Base-by-base conservation (phyloP, 1,139 yeast species). In the Kazachstania sp. region DNA sequence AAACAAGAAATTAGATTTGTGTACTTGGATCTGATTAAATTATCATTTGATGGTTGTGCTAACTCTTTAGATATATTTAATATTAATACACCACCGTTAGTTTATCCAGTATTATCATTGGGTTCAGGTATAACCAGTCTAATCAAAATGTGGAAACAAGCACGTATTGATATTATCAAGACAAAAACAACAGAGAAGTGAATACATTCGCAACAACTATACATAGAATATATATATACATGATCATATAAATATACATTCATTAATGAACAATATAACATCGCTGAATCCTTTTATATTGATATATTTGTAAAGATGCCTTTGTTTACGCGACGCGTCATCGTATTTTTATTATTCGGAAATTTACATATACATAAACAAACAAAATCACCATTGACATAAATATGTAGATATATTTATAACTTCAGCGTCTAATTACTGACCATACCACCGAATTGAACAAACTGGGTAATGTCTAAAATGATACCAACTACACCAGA, bases 41-140 rank as follows among this genome's bases (percentile, higher is more conserved):
- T 71, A 9, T 28, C 61, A 1, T 72, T 72, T 47, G 79, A 75
- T 58, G 65, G 72, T 35, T 50, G 64, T 5, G 75, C 73, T 46
- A 75, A 72, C 54, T 54, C 72, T 1, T 65, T 72, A 4, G 75
- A 70, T 51, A 67, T 74, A 4, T 71, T 73, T 46, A 57, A 64
- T 15, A 40, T 71, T 41, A 63, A 63, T 19, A 54, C 67, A 45
- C 70, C 61, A 45, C 60, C 47, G 37, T 69, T 58, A 56, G 64
- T 66, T 36, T 61, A 54, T 49, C 59, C 57, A 51, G 43, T 57
- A 60, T 57, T 65, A 54, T 64, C 62, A 46, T 57, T 68, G 16
- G 54, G 59, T 9, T 70, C 75, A 30, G 77, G 74, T 42, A 30
- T 60, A 2, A 55, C 68, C n/a, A 74, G 75, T 0, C 55, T 71